phyloP scores from a whole-genome alignment of 2,329 filamentous ascomycete genomes.

The Teratosphaeria gauchensis region DNA sequence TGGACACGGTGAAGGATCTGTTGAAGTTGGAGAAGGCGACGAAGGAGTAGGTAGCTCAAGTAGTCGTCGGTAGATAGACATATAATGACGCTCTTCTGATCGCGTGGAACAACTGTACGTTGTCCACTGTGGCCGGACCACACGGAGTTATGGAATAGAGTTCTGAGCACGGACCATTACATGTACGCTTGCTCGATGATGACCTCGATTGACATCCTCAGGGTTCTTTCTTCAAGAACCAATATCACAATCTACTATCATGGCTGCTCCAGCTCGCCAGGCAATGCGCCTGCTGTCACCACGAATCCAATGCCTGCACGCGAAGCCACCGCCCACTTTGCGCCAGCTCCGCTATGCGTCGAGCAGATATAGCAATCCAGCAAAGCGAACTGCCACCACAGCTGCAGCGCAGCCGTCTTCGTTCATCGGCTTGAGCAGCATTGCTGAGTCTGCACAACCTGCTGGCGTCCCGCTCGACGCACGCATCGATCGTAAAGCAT shows the following conservation, averaged over 20 bases:
- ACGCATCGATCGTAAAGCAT: constrained; percentile 15
- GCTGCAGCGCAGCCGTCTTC: constrained; percentile 11
- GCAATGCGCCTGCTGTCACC: constrained; percentile 23
- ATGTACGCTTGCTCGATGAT: neutral
- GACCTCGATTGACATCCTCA: neutral
- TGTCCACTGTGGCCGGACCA: neutral
- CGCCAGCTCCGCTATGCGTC: constrained; percentile 19
- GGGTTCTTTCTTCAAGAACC: neutral
- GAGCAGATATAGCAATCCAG: constrained; percentile 27
- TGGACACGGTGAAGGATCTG: neutral
- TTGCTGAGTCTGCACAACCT: constrained; percentile 3
- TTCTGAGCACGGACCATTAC: neutral
- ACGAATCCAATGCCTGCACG: constrained; percentile 16
- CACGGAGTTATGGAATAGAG: neutral
- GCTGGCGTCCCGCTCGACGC: constrained; percentile 16
- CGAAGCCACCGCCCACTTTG: constrained; percentile 7
- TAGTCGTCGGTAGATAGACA: neutral
- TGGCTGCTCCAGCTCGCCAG: constrained; percentile 18
- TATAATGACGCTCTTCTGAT: neutral
- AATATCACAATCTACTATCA: neutral
- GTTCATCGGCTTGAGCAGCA: constrained; percentile 10
- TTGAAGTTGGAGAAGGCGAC: neutral
- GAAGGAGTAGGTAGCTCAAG: neutral
- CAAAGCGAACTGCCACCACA: constrained; percentile 18
- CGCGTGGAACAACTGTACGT: neutral